Evolutionary conservation across 1,284 basidiomycete genomes (phyloP), one percentile per base, ranked within the genome.

Genomic region (Amylostereum areolatum): DNA sequence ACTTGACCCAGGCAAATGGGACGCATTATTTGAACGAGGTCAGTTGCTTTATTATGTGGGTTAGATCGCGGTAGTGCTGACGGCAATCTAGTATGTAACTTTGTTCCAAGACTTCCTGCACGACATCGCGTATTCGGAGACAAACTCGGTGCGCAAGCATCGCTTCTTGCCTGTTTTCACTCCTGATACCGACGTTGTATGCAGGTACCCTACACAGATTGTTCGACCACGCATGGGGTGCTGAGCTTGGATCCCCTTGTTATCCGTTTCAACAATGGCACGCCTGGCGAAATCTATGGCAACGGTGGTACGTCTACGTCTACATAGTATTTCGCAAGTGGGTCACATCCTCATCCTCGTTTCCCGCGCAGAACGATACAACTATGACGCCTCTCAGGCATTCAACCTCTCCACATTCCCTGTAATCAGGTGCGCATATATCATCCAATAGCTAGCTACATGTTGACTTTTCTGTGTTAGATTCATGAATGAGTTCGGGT

Each of bases 401-500:
- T 83, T 83, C 61, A 69, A 82, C 55, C 74, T 80, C 52, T 70
- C 67, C 46, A 77, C 77, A 0, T 84, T 75, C 57, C 78, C 79
- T 3, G 68, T 77, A 3, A 68, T 72, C n/a, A 68, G 78, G 68
- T 70, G 49, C 53, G 65, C 45, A 29, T 4, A 28, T n/a, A n/a
- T n/a, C n/a, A n/a, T n/a, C n/a, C n/a, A n/a, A n/a, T n/a, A n/a
- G n/a, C n/a, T n/a, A n/a, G n/a, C n/a, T n/a, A n/a, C n/a, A n/a
- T n/a, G n/a, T n/a, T n/a, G n/a, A n/a, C n/a, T n/a, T n/a, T 37
- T 12, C 12, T 24, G 5, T 39, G 37, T 27, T 46, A 75, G 77
- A 44, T 81, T 78, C 52, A 71, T 83, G 35, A 82, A 82, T 53
- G 81, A 84, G 57, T 83, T 83, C 54, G 77, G 78, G 74, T 76